Evolutionary conservation across 164 flowering plant genomes (phyloP).

Genomic region (Berberis vulgaris): DNA sequence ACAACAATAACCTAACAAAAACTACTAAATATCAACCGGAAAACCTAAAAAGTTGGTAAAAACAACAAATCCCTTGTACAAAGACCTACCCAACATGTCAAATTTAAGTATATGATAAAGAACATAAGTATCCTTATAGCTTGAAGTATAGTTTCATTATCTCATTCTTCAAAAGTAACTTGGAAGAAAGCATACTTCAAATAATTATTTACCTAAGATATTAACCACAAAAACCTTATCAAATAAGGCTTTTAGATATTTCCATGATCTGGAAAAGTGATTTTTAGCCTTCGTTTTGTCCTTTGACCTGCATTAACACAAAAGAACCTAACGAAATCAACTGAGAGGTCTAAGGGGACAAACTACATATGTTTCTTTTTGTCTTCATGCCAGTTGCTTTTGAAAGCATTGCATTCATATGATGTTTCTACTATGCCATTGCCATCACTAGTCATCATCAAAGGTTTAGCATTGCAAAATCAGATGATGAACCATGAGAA

Average conservation of each 20-base stretch:
- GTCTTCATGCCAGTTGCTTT: not conserved
- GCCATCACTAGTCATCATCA: not conserved
- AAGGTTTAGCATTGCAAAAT: too few species aligned
- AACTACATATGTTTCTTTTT: not conserved
- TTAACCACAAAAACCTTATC: constrained; percentile 73
- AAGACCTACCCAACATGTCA: too few species aligned
- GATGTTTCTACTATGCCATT: not conserved
- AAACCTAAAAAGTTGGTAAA: too few species aligned
- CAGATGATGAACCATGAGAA: not conserved
- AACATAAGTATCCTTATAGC: too few species aligned
- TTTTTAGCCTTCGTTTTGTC: constrained; percentile 10
- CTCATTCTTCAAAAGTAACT: not conserved
- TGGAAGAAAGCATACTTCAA: not conserved
- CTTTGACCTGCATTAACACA: constrained; percentile 29
- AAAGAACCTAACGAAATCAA: constrained; percentile 1
- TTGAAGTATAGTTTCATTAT: not conserved
- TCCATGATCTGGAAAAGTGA: constrained; percentile 39
- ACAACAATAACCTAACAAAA: too few species aligned
- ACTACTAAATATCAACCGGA: too few species aligned
- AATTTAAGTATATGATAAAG: too few species aligned
- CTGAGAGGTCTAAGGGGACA: not conserved
- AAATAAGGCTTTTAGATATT: constrained; percentile 52
- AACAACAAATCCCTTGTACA: too few species aligned
- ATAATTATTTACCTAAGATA: constrained; percentile 59
- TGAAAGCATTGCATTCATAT: not conserved